A percentile compares a stretch with the other conserved stretches of the same genome.
These are phyloP conservation scores for Leccinum aurantiacum DNA, from an alignment of 768 basidiomycete genomes.

Conservation along the genomic window DNA sequence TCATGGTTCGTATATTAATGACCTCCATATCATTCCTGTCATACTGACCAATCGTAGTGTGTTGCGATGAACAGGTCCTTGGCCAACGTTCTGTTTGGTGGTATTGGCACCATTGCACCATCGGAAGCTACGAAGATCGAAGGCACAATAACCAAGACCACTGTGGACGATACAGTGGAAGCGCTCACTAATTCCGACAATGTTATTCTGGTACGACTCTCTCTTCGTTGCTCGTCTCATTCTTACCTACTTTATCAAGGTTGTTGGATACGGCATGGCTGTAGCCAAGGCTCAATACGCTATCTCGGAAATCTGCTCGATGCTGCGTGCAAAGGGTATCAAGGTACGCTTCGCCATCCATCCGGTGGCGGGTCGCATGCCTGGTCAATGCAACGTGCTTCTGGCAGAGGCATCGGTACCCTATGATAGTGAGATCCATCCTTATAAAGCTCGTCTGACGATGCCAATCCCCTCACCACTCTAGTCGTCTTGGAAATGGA, in stretches of 20 bases:
- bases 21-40: neutral
- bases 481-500: constrained; percentile 91
- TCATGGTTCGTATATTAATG: constrained; percentile 62
- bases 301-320: constrained; percentile 69
- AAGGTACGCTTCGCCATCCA: constrained; percentile 87
- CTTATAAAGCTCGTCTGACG: too few species aligned
- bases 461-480: neutral
- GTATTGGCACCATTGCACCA: constrained; percentile 60
- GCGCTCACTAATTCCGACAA: constrained; percentile 75
- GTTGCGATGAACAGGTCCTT: constrained; percentile 90
- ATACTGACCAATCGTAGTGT: constrained; percentile 49
- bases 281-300: constrained; percentile 89
- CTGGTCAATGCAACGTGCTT: constrained; percentile 90
- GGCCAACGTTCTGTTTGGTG: constrained; percentile 85
- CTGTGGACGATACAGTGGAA: constrained; percentile 79
- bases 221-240: neutral
- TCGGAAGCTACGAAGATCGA: constrained; percentile 74
- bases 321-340: constrained; percentile 70
- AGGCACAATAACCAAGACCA: constrained; percentile 75
- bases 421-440: constrained; percentile 66
- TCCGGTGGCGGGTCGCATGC: constrained; percentile 91
- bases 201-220: constrained; percentile 64
- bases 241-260: constrained; percentile 38
- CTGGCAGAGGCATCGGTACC: constrained; percentile 89
- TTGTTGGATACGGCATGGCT: constrained; percentile 89